These are phyloP conservation scores for Fusarium papillatum DNA, from an alignment of 2,329 filamentous ascomycete species.

Conservation along the genomic window DNA sequence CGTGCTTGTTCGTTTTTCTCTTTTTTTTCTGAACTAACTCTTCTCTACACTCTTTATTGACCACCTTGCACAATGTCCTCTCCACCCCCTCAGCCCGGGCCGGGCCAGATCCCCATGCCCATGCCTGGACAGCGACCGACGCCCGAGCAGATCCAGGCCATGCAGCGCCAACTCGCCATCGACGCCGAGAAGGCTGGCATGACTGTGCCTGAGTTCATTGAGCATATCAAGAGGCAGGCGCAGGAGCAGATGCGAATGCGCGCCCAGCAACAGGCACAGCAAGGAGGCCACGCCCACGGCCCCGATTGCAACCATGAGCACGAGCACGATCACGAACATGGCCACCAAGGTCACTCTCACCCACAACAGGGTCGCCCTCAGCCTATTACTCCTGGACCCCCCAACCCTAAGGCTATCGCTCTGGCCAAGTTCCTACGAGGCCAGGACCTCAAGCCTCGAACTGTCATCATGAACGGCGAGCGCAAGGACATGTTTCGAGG, in stretches of 20 bases:
- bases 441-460: conserved; percentile 90
- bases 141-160: conserved; percentile 86
- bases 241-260: conserved; percentile 64
- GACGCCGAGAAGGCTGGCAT: conserved; percentile 90
- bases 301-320: conserved; percentile 44
- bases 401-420: conserved; percentile 89
- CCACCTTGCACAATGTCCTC: conserved; percentile 43
- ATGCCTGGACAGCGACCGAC: conserved; percentile 68
- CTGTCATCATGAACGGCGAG: conserved; percentile 95
- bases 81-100: conserved; percentile 45
- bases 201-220: conserved; percentile 87
- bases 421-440: conserved; percentile 88
- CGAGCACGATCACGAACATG: conserved; percentile 43
- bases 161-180: conserved; percentile 85
- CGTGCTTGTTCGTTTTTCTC: conserved; percentile 22
- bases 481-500: conserved; percentile 98
- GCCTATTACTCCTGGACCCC: conserved; percentile 82
- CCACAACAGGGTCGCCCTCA: conserved; percentile 64
- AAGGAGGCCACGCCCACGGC: conserved; percentile 49
- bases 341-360: conserved; percentile 41
- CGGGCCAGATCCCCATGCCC: conserved; percentile 50
- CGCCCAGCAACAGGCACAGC: conserved; percentile 56
- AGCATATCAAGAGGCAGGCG: conserved; percentile 72
- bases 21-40: conserved; percentile 18
- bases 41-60: conserved; percentile 26